phyloP scores from a whole-genome alignment of 2,329 filamentous ascomycete species.

The Ophiostoma quercus region DNA sequence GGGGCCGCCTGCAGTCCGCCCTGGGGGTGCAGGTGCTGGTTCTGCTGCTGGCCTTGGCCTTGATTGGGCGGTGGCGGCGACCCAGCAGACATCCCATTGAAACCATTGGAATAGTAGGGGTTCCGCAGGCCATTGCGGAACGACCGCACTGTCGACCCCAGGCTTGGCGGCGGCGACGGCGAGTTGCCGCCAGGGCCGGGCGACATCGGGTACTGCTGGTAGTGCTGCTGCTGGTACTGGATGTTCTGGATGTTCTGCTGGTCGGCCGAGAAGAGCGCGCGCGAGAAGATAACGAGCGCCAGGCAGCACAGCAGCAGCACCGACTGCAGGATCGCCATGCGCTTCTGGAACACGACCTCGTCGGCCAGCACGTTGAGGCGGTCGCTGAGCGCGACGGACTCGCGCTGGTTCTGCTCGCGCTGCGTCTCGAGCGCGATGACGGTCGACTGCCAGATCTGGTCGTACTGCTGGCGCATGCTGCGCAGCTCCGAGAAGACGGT shows the following conservation, averaged over 20 bases:
- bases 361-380: conserved; percentile 87
- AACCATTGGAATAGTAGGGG: conserved; percentile 14
- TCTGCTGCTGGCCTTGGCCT: neutral
- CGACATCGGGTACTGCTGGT: conserved; percentile 17
- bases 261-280: conserved; percentile 39
- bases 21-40: neutral
- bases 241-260: neutral
- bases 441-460: conserved; percentile 94
- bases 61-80: neutral
- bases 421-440: conserved; percentile 87
- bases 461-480: conserved; percentile 77
- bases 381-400: conserved; percentile 74
- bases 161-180: conserved; percentile 28
- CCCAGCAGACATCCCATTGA: conserved; percentile 17
- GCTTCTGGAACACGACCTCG: conserved; percentile 79
- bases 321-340: conserved; percentile 89
- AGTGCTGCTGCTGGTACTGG: neutral
- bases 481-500: conserved; percentile 79
- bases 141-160: conserved; percentile 21
- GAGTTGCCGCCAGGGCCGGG: conserved; percentile 25
- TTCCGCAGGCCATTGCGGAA: conserved; percentile 24
- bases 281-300: conserved; percentile 76
- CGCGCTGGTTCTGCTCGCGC: conserved; percentile 73
- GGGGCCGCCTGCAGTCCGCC: neutral
- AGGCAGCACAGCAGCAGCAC: conserved; percentile 82